Evolutionary conservation across 192 early-diverging fungal species (phyloP), one percentile per base, ranked within the genome.

Genomic region (Haplosporangium gracile): DNA sequence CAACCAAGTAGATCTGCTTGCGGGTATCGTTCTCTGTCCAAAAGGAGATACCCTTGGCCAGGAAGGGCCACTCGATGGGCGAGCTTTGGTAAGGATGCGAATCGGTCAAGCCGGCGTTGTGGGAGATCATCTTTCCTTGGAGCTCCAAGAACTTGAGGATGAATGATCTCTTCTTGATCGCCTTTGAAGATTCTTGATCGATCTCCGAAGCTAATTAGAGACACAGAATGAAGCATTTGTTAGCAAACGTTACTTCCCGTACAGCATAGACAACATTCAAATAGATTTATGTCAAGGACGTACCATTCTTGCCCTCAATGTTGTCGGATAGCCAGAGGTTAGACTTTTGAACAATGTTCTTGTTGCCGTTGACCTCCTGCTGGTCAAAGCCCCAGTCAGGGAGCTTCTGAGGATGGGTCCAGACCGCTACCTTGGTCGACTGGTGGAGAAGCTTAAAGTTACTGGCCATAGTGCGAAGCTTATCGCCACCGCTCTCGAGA

Each of bases 321-420:
- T 93, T 90, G 34, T 97, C 92, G n/a, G 95, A 91, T 68, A 92
- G 89, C 97, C 97, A 99, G 55, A 91, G 72, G 81, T 96, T 96
- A 65, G 86, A 82, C 74, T 91, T 90, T 81, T 97, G 96, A 60
- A 90, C 74, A 78, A 90, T 78, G 34, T 96, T 96, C 83, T 97
- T 96, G 90, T 98, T 98, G 11, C 98, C 98, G 82, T 98, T 99
- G 47, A 99, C 92, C 79, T 99, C 97, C 69, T 96, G 91, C 88
- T 97, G 96, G 60, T 84, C 89, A 86, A 94, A 96, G 9, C 93
- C 98, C 98, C 98, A 99, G 7, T 93, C 94, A 24, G 98, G 98
- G 29, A 99, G 90, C 36, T 86, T 57, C 26, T 90, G 74, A 69
- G 88, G 78, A 72, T 95, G 94, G 20, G 95, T 95, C 85, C 95